Evolutionary conservation across 768 basidiomycete species (phyloP).

Genomic region (Thelephora aurantiotincta): DNA sequence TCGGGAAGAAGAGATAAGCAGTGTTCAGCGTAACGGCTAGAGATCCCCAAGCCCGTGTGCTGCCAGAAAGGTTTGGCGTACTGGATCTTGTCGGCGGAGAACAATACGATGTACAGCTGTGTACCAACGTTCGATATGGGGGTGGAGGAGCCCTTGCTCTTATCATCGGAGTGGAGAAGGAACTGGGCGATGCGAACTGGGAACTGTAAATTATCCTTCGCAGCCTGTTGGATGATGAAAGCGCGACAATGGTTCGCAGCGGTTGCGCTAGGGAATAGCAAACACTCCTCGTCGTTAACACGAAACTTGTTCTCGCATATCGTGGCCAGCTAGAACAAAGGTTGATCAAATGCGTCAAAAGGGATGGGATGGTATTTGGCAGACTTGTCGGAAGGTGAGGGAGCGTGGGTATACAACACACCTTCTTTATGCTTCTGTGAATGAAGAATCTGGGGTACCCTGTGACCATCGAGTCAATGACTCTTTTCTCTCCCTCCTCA

Average conservation of each 20-base stretch:
- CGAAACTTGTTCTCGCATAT: slow-evolving; percentile 76
- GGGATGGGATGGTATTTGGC: slow-evolving; percentile 1
- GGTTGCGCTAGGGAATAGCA: slow-evolving; percentile 63
- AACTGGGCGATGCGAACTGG: slow-evolving; percentile 31
- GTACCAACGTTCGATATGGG: slow-evolving; percentile 17
- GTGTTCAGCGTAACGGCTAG: slow-evolving; percentile 73
- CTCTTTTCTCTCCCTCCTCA: slow-evolving; percentile 76
- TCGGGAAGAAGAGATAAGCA: slow-evolving; percentile 62
- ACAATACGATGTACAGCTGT: slow-evolving; percentile 74
- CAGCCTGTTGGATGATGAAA: slow-evolving; percentile 47
- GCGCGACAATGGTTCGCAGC: slow-evolving; percentile 64
- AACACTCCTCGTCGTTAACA: slow-evolving; percentile 50
- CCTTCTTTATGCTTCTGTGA: slow-evolving; percentile 73
- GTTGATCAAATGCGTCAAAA: neutral
- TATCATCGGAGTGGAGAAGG: slow-evolving; percentile 25
- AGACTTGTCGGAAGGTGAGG: neutral
- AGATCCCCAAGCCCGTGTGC: slow-evolving; percentile 83
- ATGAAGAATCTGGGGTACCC: slow-evolving; percentile 97
- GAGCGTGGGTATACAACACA: slow-evolving; percentile 14
- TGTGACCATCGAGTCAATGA: slow-evolving; percentile 65
- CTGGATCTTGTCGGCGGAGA: slow-evolving; percentile 42
- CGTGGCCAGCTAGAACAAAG: slow-evolving; percentile 45
- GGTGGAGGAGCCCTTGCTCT: slow-evolving; percentile 15
- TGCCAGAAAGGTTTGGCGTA: slow-evolving; percentile 93
- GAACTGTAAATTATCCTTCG: slow-evolving; percentile 1